These are phyloP conservation scores for Colletotrichum abscissum DNA, from an alignment of 2,329 filamentous ascomycete genomes.

Conservation along the genomic window DNA sequence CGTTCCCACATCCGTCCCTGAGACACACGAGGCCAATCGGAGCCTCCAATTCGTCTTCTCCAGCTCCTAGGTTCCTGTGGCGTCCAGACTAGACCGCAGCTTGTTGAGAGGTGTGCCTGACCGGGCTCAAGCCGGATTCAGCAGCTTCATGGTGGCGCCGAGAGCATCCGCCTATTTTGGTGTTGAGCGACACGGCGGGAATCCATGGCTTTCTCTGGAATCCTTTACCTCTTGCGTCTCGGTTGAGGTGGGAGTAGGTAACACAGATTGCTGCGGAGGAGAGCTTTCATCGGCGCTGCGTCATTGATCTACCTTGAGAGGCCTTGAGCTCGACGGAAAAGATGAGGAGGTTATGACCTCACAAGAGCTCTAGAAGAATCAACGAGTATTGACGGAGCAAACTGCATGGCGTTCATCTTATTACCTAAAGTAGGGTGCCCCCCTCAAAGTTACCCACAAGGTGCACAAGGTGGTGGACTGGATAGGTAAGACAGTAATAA, in stretches of 20 bases:
- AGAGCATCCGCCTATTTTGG: constrained; percentile 2
- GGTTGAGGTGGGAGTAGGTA: neutral
- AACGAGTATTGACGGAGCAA: neutral
- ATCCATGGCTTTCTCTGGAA: neutral
- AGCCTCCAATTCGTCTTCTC: neutral
- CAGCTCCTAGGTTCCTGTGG: neutral
- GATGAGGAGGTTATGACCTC: neutral
- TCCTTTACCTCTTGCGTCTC: neutral
- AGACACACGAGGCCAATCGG: constrained; percentile 6
- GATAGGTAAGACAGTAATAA: neutral
- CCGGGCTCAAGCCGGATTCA: constrained; percentile 10
- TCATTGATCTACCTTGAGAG: neutral
- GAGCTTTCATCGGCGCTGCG: neutral
- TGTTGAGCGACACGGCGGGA: neutral
- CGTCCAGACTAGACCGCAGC: constrained; percentile 1
- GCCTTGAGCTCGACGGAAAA: neutral
- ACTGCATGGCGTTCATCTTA: neutral
- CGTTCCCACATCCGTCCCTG: constrained; percentile 17
- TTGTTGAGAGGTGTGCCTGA: constrained; percentile 13
- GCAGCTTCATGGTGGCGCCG: constrained; percentile 9
- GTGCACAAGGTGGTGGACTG: neutral
- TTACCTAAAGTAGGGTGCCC: neutral
- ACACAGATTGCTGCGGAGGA: neutral
- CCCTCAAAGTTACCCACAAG: neutral
- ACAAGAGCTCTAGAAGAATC: neutral